Percentiles rank a stretch among this genome's conserved stretches.
Conservation (phyloP, 116 monocot species). For the Trichopus zeylanicus region DNA sequence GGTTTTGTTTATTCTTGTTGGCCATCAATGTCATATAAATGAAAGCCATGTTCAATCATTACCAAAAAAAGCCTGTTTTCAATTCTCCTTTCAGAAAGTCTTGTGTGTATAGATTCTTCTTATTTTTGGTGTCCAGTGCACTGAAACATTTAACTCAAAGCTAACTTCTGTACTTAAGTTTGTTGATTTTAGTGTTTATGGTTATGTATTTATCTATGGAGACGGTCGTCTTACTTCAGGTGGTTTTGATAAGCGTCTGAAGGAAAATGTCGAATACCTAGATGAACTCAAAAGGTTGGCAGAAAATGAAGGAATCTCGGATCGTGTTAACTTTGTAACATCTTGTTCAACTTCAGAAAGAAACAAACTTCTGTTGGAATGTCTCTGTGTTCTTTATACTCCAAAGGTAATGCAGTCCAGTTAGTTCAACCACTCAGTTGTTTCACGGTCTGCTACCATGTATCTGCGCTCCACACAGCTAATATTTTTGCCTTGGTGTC, state of each 20-base stretch:
- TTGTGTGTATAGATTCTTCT: too few species aligned
- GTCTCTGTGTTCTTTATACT: conserved; percentile 81
- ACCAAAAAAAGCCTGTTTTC: too few species aligned
- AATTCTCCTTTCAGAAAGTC: too few species aligned
- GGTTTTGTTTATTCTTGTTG: too few species aligned
- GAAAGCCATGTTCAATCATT: too few species aligned
- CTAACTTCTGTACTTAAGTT: too few species aligned
- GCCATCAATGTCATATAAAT: too few species aligned
- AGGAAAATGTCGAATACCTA: conserved; percentile 90
- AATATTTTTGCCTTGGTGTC: too few species aligned
- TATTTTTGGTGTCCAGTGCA: too few species aligned
- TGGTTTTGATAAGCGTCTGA: conserved; percentile 82
- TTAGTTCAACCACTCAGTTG: neutral
- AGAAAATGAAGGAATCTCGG: conserved; percentile 47
- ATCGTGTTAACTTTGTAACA: conserved; percentile 67
- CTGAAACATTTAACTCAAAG: too few species aligned
- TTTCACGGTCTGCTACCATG: neutral
- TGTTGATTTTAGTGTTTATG: too few species aligned
- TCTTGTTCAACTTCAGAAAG: conserved; percentile 87
- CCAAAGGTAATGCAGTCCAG: conserved; percentile 52
- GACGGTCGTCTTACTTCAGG: conserved; percentile 32
- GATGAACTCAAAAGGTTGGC: conserved; percentile 70
- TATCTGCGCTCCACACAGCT: neutral
- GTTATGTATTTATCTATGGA: too few species aligned
- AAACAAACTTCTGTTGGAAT: conserved; percentile 66